Evolutionary conservation across 2,329 filamentous ascomycete species (phyloP).

Genomic region (Cordyceps farinosa): DNA sequence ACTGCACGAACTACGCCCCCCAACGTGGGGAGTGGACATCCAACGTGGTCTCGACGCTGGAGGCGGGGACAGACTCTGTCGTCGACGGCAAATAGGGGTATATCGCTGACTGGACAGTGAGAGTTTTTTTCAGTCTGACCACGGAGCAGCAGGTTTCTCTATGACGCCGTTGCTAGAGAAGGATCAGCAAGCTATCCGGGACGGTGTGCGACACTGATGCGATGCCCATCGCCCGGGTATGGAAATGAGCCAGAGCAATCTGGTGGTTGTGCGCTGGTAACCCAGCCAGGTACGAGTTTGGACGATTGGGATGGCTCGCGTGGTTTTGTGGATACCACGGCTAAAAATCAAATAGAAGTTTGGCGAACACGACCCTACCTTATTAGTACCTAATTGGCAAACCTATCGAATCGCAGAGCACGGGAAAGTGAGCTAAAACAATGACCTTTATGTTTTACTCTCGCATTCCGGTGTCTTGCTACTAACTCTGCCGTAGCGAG

Average conservation of each 20-base stretch:
- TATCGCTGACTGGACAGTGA: not conserved
- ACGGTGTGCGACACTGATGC: not conserved
- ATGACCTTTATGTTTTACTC: not conserved
- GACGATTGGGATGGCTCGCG: not conserved
- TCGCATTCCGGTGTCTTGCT: not conserved
- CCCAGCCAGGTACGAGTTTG: not conserved
- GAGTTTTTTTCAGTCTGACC: not conserved
- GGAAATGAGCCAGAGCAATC: not conserved
- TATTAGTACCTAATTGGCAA: too few relatives aligned
- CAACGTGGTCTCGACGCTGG: not conserved
- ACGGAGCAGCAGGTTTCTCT: not conserved
- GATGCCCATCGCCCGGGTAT: not conserved
- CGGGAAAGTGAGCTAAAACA: too few relatives aligned
- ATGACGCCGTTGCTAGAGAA: not conserved
- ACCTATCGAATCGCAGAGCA: too few relatives aligned
- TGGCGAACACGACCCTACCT: too few relatives aligned
- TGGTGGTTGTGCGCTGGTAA: not conserved
- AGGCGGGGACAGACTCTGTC: not conserved
- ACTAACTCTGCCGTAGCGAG: too few relatives aligned
- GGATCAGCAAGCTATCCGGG: not conserved
- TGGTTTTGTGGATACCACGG: not conserved
- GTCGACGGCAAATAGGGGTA: not conserved
- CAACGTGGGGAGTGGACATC: not conserved
- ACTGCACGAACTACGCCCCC: not conserved
- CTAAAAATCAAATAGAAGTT: too few relatives aligned